Evolutionary conservation across 2,329 filamentous ascomycete species (phyloP).

Genomic region (Colletotrichum cuscutae): DNA sequence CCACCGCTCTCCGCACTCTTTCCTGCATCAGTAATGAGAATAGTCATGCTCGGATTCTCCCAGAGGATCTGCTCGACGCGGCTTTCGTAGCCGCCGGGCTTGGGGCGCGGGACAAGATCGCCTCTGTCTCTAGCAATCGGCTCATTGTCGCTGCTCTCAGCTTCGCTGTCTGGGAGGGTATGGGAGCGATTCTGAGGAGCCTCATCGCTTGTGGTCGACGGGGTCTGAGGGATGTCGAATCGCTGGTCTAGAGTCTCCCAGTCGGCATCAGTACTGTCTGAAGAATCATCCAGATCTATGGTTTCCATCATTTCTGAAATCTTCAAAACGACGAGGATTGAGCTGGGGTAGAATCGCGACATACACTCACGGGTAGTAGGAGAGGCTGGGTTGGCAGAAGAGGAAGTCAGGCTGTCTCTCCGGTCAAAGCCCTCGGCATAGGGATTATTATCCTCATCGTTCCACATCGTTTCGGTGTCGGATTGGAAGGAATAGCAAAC

Average conservation of each 20-base stretch:
- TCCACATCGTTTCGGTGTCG: conserved; percentile 78
- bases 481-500: conserved; percentile 3
- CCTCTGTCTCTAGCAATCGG: conserved; percentile 45
- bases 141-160: conserved; percentile 62
- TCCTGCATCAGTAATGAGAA: conserved; percentile 92
- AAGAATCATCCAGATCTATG: conserved; percentile 47
- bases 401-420: conserved; percentile 81
- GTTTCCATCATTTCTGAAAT: conserved; percentile 49
- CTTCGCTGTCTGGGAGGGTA: conserved; percentile 50
- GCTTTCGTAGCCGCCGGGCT: conserved; percentile 91
- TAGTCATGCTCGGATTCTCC: conserved; percentile 89
- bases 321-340: conserved; percentile 7
- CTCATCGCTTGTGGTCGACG: conserved; percentile 75
- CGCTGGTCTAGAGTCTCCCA: conserved; percentile 61
- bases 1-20: conserved; percentile 94
- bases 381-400: conserved; percentile 72
- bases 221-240: conserved; percentile 77
- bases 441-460: conserved; percentile 98
- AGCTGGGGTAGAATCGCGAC: conserved; percentile 1
- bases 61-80: conserved; percentile 97
- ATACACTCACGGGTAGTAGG: conserved; percentile 63
- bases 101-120: conserved; percentile 66
- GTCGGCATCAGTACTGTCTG: conserved; percentile 53
- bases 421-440: conserved; percentile 92
- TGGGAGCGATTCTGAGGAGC: conserved; percentile 60